phyloP scores from a whole-genome alignment of 2,329 filamentous ascomycete genomes.

The Colletotrichum cuscutae region DNA sequence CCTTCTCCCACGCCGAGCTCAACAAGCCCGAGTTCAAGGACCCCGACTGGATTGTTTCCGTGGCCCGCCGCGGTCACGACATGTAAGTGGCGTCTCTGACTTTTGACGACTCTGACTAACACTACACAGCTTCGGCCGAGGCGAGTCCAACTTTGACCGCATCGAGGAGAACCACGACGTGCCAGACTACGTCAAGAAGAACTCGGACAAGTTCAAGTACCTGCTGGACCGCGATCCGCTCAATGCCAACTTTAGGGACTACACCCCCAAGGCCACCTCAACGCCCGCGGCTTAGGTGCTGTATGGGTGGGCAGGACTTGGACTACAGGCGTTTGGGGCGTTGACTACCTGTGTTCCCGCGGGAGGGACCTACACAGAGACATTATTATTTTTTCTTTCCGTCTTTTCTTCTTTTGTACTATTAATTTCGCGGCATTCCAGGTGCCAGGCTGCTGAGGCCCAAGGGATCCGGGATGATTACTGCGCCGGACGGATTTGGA shows the following conservation, averaged over 20 bases:
- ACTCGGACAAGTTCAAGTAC: constrained; percentile 46
- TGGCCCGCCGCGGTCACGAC: constrained; percentile 54
- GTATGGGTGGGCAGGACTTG: not conserved
- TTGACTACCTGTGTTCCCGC: not conserved
- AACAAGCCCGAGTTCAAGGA: constrained; percentile 53
- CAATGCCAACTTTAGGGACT: constrained; percentile 50
- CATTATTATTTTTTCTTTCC: not conserved
- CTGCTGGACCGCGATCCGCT: constrained; percentile 51
- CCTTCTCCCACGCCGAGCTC: constrained; percentile 52
- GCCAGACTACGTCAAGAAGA: constrained; percentile 50
- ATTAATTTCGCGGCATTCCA: not conserved
- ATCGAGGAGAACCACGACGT: constrained; percentile 53
- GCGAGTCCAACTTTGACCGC: constrained; percentile 36
- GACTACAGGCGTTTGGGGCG: not conserved
- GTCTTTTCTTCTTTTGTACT: not conserved
- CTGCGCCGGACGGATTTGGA: too few species aligned
- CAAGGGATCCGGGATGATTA: too few species aligned
- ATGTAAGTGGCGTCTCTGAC: constrained; percentile 47
- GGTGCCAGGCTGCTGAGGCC: too few species aligned
- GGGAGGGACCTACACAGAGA: not conserved
- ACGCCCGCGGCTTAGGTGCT: not conserved
- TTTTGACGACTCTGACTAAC: constrained; percentile 34
- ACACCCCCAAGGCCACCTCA: constrained; percentile 2
- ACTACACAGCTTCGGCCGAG: constrained; percentile 36
- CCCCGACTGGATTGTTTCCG: constrained; percentile 49